These are phyloP conservation scores for Cardamine resedifolia DNA, from an alignment of 345 rosid species.

Conservation along the genomic window DNA sequence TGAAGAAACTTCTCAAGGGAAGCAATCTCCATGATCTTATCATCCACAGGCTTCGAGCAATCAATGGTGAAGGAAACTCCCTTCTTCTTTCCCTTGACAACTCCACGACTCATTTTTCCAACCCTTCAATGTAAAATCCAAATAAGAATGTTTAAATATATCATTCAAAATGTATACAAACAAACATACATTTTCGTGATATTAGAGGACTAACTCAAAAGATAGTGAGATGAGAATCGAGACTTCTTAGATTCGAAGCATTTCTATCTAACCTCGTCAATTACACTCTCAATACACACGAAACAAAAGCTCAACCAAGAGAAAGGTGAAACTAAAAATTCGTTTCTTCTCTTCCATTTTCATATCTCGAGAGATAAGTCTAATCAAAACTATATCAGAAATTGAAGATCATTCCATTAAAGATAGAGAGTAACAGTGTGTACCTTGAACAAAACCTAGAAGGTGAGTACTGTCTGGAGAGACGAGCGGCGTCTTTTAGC, in stretches of 20 bases:
- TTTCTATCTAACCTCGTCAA: background rate
- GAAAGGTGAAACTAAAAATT: background rate
- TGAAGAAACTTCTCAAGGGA: slow-evolving; percentile 81
- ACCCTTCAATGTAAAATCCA: slow-evolving; percentile 15
- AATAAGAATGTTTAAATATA: background rate
- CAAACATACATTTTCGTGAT: no score
- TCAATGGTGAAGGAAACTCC: slow-evolving; percentile 43
- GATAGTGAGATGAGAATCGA: background rate
- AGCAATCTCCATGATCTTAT: slow-evolving; percentile 66
- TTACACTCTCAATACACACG: background rate
- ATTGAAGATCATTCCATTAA: background rate
- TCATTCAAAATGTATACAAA: background rate
- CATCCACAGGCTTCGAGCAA: slow-evolving; percentile 44
- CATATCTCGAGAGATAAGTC: background rate
- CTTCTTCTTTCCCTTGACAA: slow-evolving; percentile 46
- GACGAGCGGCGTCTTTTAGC: slow-evolving; percentile 32
- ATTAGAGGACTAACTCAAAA: no score
- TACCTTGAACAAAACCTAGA: slow-evolving; percentile 32
- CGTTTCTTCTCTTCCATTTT: background rate
- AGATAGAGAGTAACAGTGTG: background rate
- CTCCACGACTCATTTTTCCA: slow-evolving; percentile 41
- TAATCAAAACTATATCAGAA: background rate
- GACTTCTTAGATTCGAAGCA: background rate
- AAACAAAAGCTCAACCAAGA: background rate
- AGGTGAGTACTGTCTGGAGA: slow-evolving; percentile 24